Conservation (phyloP, 805 yeast genomes). For the Candida insectalens region DNA sequence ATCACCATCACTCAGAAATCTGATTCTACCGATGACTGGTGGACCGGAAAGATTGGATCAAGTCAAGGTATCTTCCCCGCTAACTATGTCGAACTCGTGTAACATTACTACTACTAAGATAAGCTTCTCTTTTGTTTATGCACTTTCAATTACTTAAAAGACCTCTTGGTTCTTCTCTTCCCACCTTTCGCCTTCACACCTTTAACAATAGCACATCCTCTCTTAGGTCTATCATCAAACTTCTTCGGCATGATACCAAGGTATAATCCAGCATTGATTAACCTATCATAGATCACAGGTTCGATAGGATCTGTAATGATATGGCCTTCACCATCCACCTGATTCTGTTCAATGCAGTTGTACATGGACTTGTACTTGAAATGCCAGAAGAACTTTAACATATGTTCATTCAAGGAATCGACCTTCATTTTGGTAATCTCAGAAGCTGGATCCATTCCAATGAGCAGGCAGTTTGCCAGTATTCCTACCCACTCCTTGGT, state of each 20-base stretch:
- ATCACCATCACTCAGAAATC: slow-evolving; percentile 80
- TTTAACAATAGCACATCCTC: neutral
- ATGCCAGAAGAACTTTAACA: slow-evolving; percentile 22
- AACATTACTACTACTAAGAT: no score
- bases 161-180: no score
- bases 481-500: no score
- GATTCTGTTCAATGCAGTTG: slow-evolving; percentile 13
- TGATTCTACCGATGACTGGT: slow-evolving; percentile 92
- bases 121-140: no score
- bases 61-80: slow-evolving; percentile 94
- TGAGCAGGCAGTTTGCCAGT: no score
- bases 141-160: neutral
- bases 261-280: slow-evolving; percentile 11
- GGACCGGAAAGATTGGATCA: slow-evolving; percentile 90
- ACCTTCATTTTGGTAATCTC: slow-evolving; percentile 11
- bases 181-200: neutral
- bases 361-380: slow-evolving; percentile 15
- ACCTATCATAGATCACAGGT: slow-evolving; percentile 9
- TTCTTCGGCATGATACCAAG: slow-evolving; percentile 11
- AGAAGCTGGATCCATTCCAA: slow-evolving; percentile 8
- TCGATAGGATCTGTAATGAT: slow-evolving; percentile 10
- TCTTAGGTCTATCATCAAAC: neutral
- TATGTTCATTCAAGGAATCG: slow-evolving; percentile 19
- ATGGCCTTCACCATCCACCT: slow-evolving; percentile 8
- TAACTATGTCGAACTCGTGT: slow-evolving; percentile 80